Evolutionary conservation across 352 stramenopile species (phyloP), one percentile per base, ranked within the genome.

Genomic region (Discostella stelligera): DNA sequence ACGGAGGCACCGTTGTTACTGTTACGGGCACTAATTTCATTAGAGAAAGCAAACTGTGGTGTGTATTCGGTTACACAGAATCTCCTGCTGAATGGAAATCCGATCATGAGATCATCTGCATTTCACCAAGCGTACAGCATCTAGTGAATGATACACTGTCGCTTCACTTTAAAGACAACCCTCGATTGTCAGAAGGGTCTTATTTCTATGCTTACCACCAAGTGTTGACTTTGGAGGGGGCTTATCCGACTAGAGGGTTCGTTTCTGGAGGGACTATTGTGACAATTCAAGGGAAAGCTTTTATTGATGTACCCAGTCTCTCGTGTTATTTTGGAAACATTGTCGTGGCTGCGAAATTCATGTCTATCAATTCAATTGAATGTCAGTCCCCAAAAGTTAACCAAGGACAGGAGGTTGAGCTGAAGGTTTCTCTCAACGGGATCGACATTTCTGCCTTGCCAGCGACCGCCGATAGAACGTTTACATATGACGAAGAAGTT

Each of bases 21-120:
- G 44, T 95, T 18, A 49, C 68, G 39, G 90, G 90, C n/a, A 71
- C 65, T 21, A 73, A 79, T 21, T 94, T 94, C 74, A 41, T 82
- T 0, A 79, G 93, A 79, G 77, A 77, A 46, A 73, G 61, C 23
- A 79, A 87, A 25, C 56, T 94, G 52, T 74, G 66, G 69, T 94
- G 89, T 78, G 46, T 67, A 20, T 94, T 94, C 82, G 87, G 82
- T 13, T 41, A 32, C 37, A 41, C 58, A 13, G 67, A 53, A 66
- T 77, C 67, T 44, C 65, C 41, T 16, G 69, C 65, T 53, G 50
- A 64, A 59, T 91, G 77, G 71, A 50, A 81, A 49, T 86, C 73
- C 6, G 32, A 58, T 30, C 67, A 27, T 9, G 65, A 83, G 41
- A 60, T 91, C 6, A 67, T 71, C 52, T 91, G 85, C 69, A 67